phyloP scores from a whole-genome alignment of 2,329 filamentous ascomycete genomes.

The Huntiella savannae region DNA sequence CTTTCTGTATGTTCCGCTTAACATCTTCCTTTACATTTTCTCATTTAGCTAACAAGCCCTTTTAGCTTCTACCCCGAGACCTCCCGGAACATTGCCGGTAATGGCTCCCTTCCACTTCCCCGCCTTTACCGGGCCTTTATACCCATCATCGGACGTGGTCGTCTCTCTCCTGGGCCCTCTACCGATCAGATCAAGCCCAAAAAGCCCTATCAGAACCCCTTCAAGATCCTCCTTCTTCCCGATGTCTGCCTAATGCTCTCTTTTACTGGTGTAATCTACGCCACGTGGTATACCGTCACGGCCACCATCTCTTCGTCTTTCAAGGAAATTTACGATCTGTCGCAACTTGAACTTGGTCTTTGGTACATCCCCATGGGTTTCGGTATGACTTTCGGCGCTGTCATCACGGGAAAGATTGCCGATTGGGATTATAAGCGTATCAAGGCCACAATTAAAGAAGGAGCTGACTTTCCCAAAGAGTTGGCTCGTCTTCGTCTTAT shows the following conservation, averaged over 20 bases:
- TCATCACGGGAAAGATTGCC: conserved; percentile 16
- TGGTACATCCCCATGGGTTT: conserved; percentile 18
- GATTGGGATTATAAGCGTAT: conserved; percentile 17
- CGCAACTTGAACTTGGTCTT: conserved; percentile 18
- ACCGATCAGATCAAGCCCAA: not conserved
- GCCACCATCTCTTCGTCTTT: conserved; percentile 19
- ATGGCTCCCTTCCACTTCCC: conserved; percentile 14
- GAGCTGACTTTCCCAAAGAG: conserved; percentile 15
- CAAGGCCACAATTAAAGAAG: conserved; percentile 10
- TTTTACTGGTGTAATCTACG: conserved; percentile 19
- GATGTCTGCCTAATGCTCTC: conserved; percentile 17
- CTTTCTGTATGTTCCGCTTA: conserved; percentile 12
- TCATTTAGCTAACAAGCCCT: not conserved
- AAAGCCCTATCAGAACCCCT: conserved; percentile 15
- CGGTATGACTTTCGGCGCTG: conserved; percentile 17
- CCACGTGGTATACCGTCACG: conserved; percentile 19
- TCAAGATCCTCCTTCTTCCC: conserved; percentile 17
- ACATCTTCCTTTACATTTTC: not conserved
- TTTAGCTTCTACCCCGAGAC: conserved; percentile 17
- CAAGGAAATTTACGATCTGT: conserved; percentile 15
- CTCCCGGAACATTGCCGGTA: conserved; percentile 15
- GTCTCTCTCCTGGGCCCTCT: not conserved
- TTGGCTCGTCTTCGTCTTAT: conserved; percentile 15
- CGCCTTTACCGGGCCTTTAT: conserved; percentile 13
- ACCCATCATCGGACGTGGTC: conserved; percentile 11